A percentile compares a stretch with the other conserved stretches of the same genome.
Evolutionary conservation across 2,329 filamentous ascomycete genomes (phyloP).

Genomic region (Claviceps purpurea): DNA sequence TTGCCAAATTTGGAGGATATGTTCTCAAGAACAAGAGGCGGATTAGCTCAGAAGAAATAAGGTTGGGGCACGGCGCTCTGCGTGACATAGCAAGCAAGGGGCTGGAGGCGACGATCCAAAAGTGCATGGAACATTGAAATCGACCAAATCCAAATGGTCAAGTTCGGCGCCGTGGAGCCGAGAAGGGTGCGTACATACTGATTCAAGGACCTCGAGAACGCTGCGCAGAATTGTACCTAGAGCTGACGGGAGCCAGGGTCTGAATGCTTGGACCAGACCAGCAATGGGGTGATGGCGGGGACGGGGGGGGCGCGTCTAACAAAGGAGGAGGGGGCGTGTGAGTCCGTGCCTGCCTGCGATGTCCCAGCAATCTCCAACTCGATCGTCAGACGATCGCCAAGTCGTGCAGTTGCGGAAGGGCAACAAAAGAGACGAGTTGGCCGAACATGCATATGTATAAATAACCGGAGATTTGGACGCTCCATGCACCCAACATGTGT

Average conservation of each 20-base stretch:
- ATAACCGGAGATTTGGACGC: background rate
- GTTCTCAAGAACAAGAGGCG: conserved; percentile 3
- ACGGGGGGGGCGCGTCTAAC: background rate
- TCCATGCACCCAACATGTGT: background rate
- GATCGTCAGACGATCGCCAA: no score
- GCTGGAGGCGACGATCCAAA: conserved; percentile 5
- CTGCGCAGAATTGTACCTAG: background rate
- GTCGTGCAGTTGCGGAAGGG: background rate
- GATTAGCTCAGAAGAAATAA: conserved; percentile 7
- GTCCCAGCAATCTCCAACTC: background rate
- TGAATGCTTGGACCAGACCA: background rate
- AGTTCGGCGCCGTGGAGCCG: conserved; percentile 18
- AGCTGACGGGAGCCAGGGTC: background rate
- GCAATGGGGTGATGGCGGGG: background rate
- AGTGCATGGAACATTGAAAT: background rate
- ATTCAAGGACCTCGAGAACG: background rate
- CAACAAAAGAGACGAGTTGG: background rate
- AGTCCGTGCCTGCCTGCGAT: background rate
- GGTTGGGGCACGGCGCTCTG: conserved; percentile 8
- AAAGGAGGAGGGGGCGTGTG: background rate
- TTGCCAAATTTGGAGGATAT: background rate
- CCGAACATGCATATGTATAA: background rate
- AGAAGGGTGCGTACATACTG: conserved; percentile 12
- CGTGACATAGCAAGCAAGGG: conserved; percentile 12
- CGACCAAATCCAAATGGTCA: conserved; percentile 15